A percentile compares a stretch with the other conserved stretches of the same genome.
phyloP scores from a whole-genome alignment of 2,329 filamentous ascomycete genomes.

The Lojkania enalia region DNA sequence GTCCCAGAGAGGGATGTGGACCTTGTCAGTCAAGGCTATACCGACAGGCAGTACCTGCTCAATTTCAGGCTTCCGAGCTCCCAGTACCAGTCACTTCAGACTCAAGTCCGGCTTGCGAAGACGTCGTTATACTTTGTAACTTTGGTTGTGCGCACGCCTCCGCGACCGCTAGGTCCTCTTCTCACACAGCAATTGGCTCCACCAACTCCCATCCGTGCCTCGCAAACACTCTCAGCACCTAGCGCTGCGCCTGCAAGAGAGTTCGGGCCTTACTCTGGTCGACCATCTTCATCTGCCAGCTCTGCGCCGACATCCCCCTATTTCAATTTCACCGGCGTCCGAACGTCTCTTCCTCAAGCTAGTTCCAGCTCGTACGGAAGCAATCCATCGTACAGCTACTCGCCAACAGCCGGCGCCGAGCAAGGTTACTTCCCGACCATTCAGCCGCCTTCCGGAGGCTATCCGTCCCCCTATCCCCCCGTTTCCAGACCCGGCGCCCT shows the following conservation, averaged over 20 bases:
- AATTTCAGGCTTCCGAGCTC: constrained; percentile 43
- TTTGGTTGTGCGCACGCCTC: constrained; percentile 41
- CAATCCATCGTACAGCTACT: constrained; percentile 40
- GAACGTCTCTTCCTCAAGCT: constrained; percentile 40
- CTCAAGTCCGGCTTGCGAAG: constrained; percentile 46
- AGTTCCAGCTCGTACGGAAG: constrained; percentile 39
- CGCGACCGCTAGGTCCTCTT: constrained; percentile 30
- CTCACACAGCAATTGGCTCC: constrained; percentile 40
- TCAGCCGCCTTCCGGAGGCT: constrained; percentile 30
- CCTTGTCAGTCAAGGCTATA: constrained; percentile 49
- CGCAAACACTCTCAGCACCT: constrained; percentile 35
- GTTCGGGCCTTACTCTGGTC: constrained; percentile 30
- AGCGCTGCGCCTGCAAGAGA: constrained; percentile 29
- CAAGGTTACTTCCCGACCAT: constrained; percentile 38
- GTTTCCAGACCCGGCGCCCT: constrained; percentile 29
- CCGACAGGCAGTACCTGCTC: constrained; percentile 46
- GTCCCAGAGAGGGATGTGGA: constrained; percentile 50
- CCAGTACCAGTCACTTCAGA: constrained; percentile 40
- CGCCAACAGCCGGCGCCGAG: constrained; percentile 38
- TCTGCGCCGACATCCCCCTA: constrained; percentile 42
- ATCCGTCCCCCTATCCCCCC: constrained; percentile 35
- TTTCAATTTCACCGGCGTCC: constrained; percentile 38
- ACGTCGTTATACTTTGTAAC: constrained; percentile 52
- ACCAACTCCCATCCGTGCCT: constrained; percentile 30
- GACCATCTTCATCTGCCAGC: constrained; percentile 36